Evolutionary conservation across 2,329 filamentous ascomycete species (phyloP), one percentile per base, ranked within the genome.

Genomic region (Paecilomyces sp.): DNA sequence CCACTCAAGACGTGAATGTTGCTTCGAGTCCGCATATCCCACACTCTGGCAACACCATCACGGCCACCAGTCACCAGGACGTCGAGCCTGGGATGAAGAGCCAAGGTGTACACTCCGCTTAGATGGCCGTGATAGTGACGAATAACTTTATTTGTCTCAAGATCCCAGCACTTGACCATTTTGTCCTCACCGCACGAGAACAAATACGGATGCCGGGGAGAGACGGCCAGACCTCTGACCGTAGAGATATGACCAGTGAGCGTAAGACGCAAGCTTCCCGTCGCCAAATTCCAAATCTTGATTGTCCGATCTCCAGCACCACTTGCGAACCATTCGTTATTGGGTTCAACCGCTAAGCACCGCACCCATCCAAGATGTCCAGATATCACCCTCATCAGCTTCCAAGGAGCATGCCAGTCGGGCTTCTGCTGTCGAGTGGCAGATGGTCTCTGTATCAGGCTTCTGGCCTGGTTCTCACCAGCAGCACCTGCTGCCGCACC

Each of bases 131-230:
- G 94, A 74, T 97, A 99, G 76, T 97, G 92, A 47, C 93, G 86
- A 71, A 97, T 97, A 61, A 99, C 94, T 76, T 97, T 97, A 80
- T 99, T 99, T n/a, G 93, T 97, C 76, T 99, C 94, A 65, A 99
- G 79, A 79, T 99, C 94, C 94, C 94, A 99, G 78, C 94, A 99
- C 77, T 99, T 99, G 63, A 99, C 94, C 92, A 97, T 97, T 80
- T 99, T 99, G 75, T 99, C 94, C 76, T 99, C 94, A 60, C 91
- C 95, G 70, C 94, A 99, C 11, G 92, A 96, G 76, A 99, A 99
- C 9, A 99, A 83, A 72, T 99, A 99, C 0, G 94, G 95, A 77
- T 99, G 94, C 54, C 94, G 83, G 15, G 92, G 90, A 22, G 91
- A 96, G 7, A 99, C 91, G 0, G 93, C 94, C 55, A 99, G 83